Evolutionary conservation across 2,329 filamentous ascomycete genomes (phyloP).

Genomic region (Penicillium sp.): DNA sequence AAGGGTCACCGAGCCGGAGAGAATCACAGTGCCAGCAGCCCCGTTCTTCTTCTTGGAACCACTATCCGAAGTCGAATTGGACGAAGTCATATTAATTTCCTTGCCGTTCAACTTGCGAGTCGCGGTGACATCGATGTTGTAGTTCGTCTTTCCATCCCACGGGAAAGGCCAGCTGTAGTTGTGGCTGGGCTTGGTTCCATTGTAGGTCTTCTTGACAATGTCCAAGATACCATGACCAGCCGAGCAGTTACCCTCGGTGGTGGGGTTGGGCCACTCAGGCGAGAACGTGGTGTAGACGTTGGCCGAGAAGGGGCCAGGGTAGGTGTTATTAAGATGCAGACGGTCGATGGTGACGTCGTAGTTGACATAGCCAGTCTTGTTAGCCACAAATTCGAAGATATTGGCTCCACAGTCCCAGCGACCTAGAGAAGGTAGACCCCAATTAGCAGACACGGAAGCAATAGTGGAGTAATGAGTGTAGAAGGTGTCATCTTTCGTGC

Average conservation of each 20-base stretch:
- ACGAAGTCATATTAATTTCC: neutral
- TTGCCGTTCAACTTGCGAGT: conserved; percentile 20
- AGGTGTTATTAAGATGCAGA: conserved; percentile 56
- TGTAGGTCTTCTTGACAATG: conserved; percentile 33
- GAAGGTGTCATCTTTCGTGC: conserved; percentile 68
- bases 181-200: conserved; percentile 25
- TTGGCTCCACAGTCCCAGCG: conserved; percentile 73
- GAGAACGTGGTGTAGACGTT: conserved; percentile 26
- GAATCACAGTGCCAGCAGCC: conserved; percentile 6
- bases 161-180: conserved; percentile 37
- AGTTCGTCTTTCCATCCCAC: conserved; percentile 13
- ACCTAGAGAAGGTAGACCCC: conserved; percentile 67
- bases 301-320: conserved; percentile 47
- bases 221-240: conserved; percentile 36
- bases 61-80: neutral
- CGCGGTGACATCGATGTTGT: conserved; percentile 29
- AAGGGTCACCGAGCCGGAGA: conserved; percentile 11
- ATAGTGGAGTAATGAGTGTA: conserved; percentile 75
- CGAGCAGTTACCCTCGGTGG: conserved; percentile 35
- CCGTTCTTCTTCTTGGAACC: conserved; percentile 7
- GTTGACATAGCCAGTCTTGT: conserved; percentile 58
- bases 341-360: conserved; percentile 41
- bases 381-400: conserved; percentile 62
- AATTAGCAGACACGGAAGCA: conserved; percentile 68
- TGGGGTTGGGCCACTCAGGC: conserved; percentile 31